Evolutionary conservation across 176 grass and related monocot genomes (phyloP).

Genomic region (Saccharum spontaneum): DNA sequence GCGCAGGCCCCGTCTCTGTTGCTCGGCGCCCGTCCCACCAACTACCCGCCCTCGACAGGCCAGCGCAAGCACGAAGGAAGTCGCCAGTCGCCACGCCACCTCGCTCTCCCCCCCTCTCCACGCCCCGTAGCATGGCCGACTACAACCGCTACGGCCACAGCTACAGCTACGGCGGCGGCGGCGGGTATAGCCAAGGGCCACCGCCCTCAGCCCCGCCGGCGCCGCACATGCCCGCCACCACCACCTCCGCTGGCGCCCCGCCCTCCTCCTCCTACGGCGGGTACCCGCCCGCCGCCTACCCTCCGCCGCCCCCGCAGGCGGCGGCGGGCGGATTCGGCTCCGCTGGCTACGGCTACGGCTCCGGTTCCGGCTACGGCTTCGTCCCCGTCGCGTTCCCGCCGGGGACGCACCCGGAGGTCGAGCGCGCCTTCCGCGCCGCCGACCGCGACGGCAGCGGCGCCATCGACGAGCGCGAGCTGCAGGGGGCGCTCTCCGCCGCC

Average conservation of each 20-base stretch:
- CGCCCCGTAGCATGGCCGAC: constrained; percentile 30
- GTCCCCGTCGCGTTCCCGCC: constrained; percentile 49
- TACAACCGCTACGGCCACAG: constrained; percentile 46
- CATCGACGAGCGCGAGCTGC: constrained; percentile 82
- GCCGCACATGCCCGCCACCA: neutral
- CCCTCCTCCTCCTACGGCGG: neutral
- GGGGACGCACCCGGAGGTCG: constrained; percentile 69
- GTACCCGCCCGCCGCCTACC: constrained; percentile 30
- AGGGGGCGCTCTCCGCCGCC: constrained; percentile 62
- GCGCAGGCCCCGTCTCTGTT: neutral
- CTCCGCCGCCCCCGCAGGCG: neutral
- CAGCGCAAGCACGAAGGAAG: neutral
- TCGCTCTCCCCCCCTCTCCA: neutral
- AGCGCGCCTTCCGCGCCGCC: constrained; percentile 68
- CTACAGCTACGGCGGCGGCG: neutral
- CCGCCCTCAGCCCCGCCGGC: constrained; percentile 32
- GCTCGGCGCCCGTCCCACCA: neutral
- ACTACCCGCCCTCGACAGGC: no score
- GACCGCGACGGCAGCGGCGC: constrained; percentile 76
- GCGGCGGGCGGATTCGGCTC: neutral
- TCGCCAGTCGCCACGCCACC: no score
- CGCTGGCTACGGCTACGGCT: neutral
- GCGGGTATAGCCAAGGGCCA: neutral
- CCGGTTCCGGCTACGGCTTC: neutral
- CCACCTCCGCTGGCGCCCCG: neutral